Conservation (phyloP, 2,329 filamentous ascomycete genomes). For the Rhexocercosporidium sp. region DNA sequence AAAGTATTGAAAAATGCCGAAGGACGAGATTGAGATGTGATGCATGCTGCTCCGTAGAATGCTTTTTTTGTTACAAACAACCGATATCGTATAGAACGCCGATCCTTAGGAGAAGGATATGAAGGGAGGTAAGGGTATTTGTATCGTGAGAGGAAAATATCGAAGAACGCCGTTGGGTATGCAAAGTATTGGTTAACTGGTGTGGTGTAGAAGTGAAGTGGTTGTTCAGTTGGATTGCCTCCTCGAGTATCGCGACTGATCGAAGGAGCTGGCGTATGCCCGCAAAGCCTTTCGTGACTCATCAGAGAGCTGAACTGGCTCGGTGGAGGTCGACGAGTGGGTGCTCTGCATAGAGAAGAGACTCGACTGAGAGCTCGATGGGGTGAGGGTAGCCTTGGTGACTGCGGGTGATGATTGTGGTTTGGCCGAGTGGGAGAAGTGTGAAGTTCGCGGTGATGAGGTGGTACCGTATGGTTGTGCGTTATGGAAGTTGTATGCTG, state of each 20-base stretch:
- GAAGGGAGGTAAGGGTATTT: slow-evolving; percentile 38
- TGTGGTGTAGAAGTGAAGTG: slow-evolving; percentile 18
- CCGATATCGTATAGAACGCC: slow-evolving; percentile 36
- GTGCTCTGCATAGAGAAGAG: slow-evolving; percentile 78
- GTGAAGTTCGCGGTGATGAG: slow-evolving; percentile 44
- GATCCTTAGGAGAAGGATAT: slow-evolving; percentile 32
- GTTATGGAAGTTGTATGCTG: slow-evolving; percentile 76
- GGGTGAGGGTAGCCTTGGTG: slow-evolving; percentile 57
- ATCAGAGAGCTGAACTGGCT: slow-evolving; percentile 67
- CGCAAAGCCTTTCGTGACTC: slow-evolving; percentile 80
- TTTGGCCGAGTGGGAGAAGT: slow-evolving; percentile 54
- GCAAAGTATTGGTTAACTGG: slow-evolving; percentile 24
- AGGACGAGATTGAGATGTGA: slow-evolving; percentile 32
- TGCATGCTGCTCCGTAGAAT: slow-evolving; percentile 37
- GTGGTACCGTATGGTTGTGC: slow-evolving; percentile 62
- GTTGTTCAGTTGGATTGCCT: slow-evolving; percentile 41
- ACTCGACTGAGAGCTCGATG: slow-evolving; percentile 83
- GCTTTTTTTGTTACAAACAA: slow-evolving; percentile 41
- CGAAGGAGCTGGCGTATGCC: slow-evolving; percentile 87
- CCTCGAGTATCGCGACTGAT: slow-evolving; percentile 58
- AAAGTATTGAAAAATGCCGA: slow-evolving; percentile 18
- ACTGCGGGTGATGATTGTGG: slow-evolving; percentile 50
- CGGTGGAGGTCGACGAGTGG: slow-evolving; percentile 57
- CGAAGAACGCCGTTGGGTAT: slow-evolving; percentile 35
- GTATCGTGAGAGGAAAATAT: slow-evolving; percentile 34